These are phyloP conservation scores for Salvia hispanica DNA, from an alignment of 257 asterid species.

Conservation along the genomic window DNA sequence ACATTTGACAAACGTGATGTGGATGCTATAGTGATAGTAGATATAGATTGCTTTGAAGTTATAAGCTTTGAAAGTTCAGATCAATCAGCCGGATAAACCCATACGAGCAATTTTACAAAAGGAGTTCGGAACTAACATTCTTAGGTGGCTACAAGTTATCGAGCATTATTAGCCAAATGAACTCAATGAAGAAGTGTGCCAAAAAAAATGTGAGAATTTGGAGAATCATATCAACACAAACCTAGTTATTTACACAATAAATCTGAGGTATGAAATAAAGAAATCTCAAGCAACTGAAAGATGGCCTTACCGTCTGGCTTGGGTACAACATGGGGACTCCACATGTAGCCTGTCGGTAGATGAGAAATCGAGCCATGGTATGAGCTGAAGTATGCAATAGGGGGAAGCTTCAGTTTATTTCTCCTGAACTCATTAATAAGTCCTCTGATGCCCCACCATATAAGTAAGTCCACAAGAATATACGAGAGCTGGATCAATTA, in stretches of 20 bases:
- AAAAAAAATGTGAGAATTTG: background rate
- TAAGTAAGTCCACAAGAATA: slow-evolving; percentile 87
- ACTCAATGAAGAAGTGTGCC: background rate
- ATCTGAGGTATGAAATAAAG: slow-evolving; percentile 9
- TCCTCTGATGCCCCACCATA: slow-evolving; percentile 99
- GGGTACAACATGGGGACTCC: slow-evolving; percentile 96
- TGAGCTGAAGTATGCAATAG: slow-evolving; percentile 93
- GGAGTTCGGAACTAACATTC: background rate
- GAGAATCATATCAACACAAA: slow-evolving; percentile 3
- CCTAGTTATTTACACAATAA: background rate
- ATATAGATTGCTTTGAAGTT: background rate
- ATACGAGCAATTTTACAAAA: background rate
- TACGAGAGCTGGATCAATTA: slow-evolving; percentile 74
- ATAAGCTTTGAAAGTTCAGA: background rate
- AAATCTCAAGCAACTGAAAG: slow-evolving; percentile 4
- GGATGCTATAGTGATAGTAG: background rate
- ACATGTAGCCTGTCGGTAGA: slow-evolving; percentile 97
- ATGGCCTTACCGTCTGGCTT: slow-evolving; percentile 80
- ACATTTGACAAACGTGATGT: background rate
- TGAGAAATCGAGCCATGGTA: slow-evolving; percentile 95
- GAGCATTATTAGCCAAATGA: background rate
- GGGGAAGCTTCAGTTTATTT: slow-evolving; percentile 86
- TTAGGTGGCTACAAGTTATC: background rate
- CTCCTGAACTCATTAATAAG: slow-evolving; percentile 87
- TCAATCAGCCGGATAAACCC: background rate